Evolutionary conservation across 208 protist genomes (phyloP).

Genomic region (Trypanosoma scelopori): DNA sequence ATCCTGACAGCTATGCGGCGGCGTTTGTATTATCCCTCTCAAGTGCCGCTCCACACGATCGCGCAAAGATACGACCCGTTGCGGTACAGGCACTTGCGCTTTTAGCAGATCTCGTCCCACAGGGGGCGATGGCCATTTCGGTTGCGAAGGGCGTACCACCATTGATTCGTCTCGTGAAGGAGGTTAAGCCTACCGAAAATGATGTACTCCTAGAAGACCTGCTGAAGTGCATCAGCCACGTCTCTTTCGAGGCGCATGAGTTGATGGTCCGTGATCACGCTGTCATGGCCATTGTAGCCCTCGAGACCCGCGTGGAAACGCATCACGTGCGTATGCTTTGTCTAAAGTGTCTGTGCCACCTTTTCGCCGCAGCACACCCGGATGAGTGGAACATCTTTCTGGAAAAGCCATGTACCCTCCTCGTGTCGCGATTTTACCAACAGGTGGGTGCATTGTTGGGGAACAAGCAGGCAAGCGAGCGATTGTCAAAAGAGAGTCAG

Average conservation of each 20-base stretch:
- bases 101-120: conserved; percentile 58
- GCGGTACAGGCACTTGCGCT: conserved; percentile 52
- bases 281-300: conserved; percentile 23
- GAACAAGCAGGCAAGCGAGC: not conserved
- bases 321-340: conserved; percentile 53
- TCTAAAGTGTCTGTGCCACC: conserved; percentile 41
- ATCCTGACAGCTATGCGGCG: conserved; percentile 15
- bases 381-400: conserved; percentile 31
- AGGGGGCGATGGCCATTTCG: conserved; percentile 39
- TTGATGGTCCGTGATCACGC: conserved; percentile 31
- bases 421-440: conserved; percentile 17
- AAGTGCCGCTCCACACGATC: not conserved
- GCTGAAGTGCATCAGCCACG: conserved; percentile 59
- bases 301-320: conserved; percentile 45
- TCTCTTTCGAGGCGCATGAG: conserved; percentile 37
- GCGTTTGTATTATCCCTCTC: conserved; percentile 15
- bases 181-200: not conserved
- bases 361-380: conserved; percentile 29
- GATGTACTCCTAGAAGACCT: conserved; percentile 47
- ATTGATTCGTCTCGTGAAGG: conserved; percentile 20
- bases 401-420: conserved; percentile 9
- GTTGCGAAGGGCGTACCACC: conserved; percentile 26
- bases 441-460: conserved; percentile 1
- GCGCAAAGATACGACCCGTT: conserved; percentile 4
- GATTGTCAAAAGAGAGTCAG: conserved; percentile 23